A percentile compares a stretch with the other conserved stretches of the same genome.
These are phyloP conservation scores for Saccharomycopsis sp. DNA, from an alignment of 805 yeast species.

Conservation along the genomic window DNA sequence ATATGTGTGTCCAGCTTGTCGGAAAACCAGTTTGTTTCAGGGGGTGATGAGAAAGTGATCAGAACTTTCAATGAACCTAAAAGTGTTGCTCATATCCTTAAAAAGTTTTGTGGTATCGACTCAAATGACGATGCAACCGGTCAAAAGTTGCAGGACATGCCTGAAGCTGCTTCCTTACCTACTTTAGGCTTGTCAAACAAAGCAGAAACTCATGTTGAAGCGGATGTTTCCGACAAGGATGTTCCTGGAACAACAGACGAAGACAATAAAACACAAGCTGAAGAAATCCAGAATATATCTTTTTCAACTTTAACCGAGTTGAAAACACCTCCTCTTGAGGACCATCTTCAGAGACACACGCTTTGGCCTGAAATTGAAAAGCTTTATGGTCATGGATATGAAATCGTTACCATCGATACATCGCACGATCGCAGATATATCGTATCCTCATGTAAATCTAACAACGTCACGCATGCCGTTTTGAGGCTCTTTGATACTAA, in stretches of 20 bases:
- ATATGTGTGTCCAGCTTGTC: constrained; percentile 57
- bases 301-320: constrained; percentile 39
- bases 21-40: constrained; percentile 66
- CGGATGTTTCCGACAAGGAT: constrained; percentile 38
- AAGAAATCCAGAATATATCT: constrained; percentile 33
- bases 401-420: constrained; percentile 70
- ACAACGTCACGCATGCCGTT: constrained; percentile 76
- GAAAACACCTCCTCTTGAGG: constrained; percentile 73
- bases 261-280: constrained; percentile 25
- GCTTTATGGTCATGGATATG: constrained; percentile 96
- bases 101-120: constrained; percentile 43
- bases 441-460: constrained; percentile 91
- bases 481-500: constrained; percentile 63
- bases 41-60: constrained; percentile 91
- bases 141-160: constrained; percentile 40
- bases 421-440: constrained; percentile 56
- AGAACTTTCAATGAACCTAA: constrained; percentile 86
- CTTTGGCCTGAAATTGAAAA: constrained; percentile 95
- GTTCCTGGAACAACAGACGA: constrained; percentile 33
- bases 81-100: constrained; percentile 59
- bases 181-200: constrained; percentile 91
- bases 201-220: constrained; percentile 44
- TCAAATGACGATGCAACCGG: constrained; percentile 25
- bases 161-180: constrained; percentile 85
- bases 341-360: constrained; percentile 83